These are phyloP conservation scores for Phytophthora palmivora DNA, from an alignment of 352 stramenopile species.

Conservation along the genomic window DNA sequence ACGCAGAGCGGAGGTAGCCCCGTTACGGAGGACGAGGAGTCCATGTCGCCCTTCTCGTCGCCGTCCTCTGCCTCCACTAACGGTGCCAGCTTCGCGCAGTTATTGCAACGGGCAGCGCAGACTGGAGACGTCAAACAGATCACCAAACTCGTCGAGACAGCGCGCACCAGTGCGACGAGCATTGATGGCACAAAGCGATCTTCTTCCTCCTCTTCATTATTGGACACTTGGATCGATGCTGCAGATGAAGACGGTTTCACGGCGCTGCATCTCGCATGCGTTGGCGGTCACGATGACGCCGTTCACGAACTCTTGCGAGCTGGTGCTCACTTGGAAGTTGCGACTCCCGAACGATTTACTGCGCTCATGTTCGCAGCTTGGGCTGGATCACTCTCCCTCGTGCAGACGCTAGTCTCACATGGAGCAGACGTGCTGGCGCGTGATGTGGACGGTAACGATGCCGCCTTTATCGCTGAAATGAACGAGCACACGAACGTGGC, in stretches of 20 bases:
- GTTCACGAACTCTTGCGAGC: conserved; percentile 49
- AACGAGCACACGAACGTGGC: conserved; percentile 54
- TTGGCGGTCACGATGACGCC: conserved; percentile 54
- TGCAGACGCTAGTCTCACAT: conserved; percentile 42
- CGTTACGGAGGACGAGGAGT: conserved; percentile 62
- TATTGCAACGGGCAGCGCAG: conserved; percentile 55
- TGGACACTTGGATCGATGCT: conserved; percentile 36
- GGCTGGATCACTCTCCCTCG: conserved; percentile 48
- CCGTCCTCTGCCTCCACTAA: conserved; percentile 37
- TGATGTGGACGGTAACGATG: conserved; percentile 62
- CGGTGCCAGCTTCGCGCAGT: conserved; percentile 33
- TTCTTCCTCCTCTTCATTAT: conserved; percentile 32
- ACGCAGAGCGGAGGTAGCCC: conserved; percentile 63
- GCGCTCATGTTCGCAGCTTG: conserved; percentile 65
- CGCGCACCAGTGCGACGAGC: conserved; percentile 30
- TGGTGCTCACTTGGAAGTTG: conserved; percentile 49
- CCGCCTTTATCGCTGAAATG: conserved; percentile 56
- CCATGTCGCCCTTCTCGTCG: conserved; percentile 47
- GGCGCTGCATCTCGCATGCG: conserved; percentile 64
- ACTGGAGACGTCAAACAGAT: conserved; percentile 56
- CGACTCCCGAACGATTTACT: conserved; percentile 64
- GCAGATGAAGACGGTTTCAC: conserved; percentile 66
- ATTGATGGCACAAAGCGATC: conserved; percentile 28
- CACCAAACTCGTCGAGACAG: conserved; percentile 50
- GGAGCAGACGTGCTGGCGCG: conserved; percentile 44